These are phyloP conservation scores for Boletus semigastroideus DNA, from an alignment of 1,284 basidiomycete genomes.

Conservation along the genomic window DNA sequence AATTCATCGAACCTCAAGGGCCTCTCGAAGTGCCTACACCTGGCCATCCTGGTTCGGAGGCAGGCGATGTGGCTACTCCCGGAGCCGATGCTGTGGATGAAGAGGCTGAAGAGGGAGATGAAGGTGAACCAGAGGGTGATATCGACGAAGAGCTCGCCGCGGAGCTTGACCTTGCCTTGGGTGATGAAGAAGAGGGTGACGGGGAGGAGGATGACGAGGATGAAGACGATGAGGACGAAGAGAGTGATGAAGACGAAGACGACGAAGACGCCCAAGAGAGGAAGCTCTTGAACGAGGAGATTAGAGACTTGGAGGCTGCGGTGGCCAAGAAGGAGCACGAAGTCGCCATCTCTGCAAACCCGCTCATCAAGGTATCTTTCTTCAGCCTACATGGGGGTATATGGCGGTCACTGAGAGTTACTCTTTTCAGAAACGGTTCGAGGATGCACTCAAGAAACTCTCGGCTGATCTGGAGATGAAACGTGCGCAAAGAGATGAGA, in stretches of 20 bases:
- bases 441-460: constrained; percentile 88
- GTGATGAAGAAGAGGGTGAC: constrained; percentile 67
- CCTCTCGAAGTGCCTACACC: constrained; percentile 63
- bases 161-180: constrained; percentile 70
- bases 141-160: constrained; percentile 80
- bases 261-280: constrained; percentile 72
- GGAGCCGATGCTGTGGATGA: constrained; percentile 53
- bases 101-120: constrained; percentile 62
- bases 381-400: neutral
- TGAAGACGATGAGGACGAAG: constrained; percentile 60
- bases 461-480: constrained; percentile 87
- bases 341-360: constrained; percentile 85
- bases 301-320: constrained; percentile 84
- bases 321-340: constrained; percentile 85
- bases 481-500: constrained; percentile 73
- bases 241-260: constrained; percentile 71
- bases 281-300: constrained; percentile 85
- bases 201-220: constrained; percentile 65
- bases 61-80: constrained; percentile 61
- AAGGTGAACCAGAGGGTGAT: constrained; percentile 57
- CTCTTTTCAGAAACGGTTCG: constrained; percentile 78
- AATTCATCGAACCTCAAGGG: constrained; percentile 72
- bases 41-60: constrained; percentile 55
- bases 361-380: constrained; percentile 75
- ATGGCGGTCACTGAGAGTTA: constrained; percentile 4